These are phyloP conservation scores for Myriosclerotinia scirpicola DNA, from an alignment of 2,329 filamentous ascomycete genomes.

Conservation along the genomic window DNA sequence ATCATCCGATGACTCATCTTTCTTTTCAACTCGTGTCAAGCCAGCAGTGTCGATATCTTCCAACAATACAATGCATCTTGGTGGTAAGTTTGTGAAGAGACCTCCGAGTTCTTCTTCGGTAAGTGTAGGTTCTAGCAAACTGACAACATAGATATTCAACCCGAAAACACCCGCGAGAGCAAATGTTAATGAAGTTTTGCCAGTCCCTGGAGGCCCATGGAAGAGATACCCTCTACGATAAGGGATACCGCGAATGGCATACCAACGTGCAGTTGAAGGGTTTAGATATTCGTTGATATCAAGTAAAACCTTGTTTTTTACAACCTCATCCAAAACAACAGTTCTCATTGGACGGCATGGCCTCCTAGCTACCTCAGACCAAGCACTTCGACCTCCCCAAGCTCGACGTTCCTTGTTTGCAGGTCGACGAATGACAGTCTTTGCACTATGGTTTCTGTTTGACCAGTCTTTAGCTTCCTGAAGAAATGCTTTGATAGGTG, in stretches of 20 bases:
- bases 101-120: slow-evolving; percentile 60
- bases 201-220: slow-evolving; percentile 71
- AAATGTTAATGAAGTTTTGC: slow-evolving; percentile 68
- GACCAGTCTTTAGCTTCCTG: slow-evolving; percentile 54
- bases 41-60: slow-evolving; percentile 71
- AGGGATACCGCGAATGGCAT: slow-evolving; percentile 72
- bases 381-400: slow-evolving; percentile 48
- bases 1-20: slow-evolving; percentile 22
- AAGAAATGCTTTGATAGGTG: slow-evolving; percentile 57
- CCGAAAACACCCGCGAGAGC: slow-evolving; percentile 65
- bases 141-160: slow-evolving; percentile 65
- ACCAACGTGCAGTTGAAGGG: slow-evolving; percentile 69
- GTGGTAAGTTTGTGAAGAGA: slow-evolving; percentile 61
- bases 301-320: slow-evolving; percentile 64
- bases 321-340: slow-evolving; percentile 66
- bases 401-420: slow-evolving; percentile 49
- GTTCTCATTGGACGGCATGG: slow-evolving; percentile 72
- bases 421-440: slow-evolving; percentile 58
- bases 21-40: slow-evolving; percentile 47
- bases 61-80: slow-evolving; percentile 63
- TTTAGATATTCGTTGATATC: slow-evolving; percentile 80
- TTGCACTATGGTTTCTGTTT: slow-evolving; percentile 53
- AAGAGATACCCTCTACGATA: slow-evolving; percentile 77
- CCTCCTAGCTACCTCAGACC: slow-evolving; percentile 59
- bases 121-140: slow-evolving; percentile 57